A percentile compares a stretch with the other conserved stretches of the same genome.
phyloP scores from a whole-genome alignment of 768 basidiomycete genomes.

The Calocybe cyanea region DNA sequence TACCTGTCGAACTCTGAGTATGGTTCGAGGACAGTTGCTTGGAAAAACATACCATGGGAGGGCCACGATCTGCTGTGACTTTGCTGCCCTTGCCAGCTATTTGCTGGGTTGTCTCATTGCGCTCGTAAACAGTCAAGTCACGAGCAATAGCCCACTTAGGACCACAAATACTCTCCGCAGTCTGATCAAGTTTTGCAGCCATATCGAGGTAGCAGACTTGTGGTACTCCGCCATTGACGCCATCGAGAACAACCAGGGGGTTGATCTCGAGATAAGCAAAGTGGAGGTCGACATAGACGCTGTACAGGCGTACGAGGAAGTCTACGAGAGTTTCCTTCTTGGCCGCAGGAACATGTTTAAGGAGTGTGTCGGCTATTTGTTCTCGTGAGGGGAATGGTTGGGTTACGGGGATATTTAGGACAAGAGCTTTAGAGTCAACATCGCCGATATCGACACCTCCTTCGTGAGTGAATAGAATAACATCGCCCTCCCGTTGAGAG shows the following conservation, averaged over 20 bases:
- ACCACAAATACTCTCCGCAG: conserved; percentile 96
- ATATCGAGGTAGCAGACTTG: conserved; percentile 96
- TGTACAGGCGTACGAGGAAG: conserved; percentile 93
- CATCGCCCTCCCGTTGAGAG: conserved; percentile 90
- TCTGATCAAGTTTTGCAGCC: conserved; percentile 99
- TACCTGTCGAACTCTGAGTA: conserved; percentile 33
- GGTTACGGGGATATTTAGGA: conserved; percentile 76
- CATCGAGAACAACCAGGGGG: conserved; percentile 93
- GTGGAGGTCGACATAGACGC: conserved; percentile 97
- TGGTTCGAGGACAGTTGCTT: conserved; percentile 6
- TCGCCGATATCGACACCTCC: conserved; percentile 99
- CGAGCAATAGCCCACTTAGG: conserved; percentile 99
- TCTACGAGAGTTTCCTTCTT: conserved; percentile 93
- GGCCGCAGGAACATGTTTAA: conserved; percentile 75
- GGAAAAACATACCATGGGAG: conserved; percentile 72
- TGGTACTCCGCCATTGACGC: conserved; percentile 58
- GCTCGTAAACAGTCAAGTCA: conserved; percentile 74
- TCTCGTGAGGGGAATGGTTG: conserved; percentile 80
- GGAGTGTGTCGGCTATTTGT: conserved; percentile 68
- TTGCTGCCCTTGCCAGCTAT: conserved; percentile 40
- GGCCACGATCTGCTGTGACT: conserved; percentile 87
- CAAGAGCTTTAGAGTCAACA: conserved; percentile 95
- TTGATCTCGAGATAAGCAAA: conserved; percentile 99
- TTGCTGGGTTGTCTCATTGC: conserved; percentile 33
- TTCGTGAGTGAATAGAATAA: conserved; percentile 97